Base-by-base conservation (phyloP, 1,139 yeast genomes). In the Hyphopichia fennica region DNA sequence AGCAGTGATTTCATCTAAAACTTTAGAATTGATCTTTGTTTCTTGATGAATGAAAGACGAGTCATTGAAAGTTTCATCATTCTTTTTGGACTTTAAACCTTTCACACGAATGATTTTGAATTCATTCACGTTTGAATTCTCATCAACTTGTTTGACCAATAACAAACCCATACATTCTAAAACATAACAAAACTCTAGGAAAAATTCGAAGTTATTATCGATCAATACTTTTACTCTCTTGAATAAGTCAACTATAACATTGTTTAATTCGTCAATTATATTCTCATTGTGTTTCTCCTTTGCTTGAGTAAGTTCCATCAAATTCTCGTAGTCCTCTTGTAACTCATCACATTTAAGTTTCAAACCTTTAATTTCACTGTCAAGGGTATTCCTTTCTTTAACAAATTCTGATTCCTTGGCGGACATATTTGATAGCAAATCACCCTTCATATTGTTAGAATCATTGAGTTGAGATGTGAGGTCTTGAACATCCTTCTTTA, bases 121-220 rank as follows among this genome's bases (percentile, higher is more conserved):
- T 19, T 56, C 66, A 2, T 63, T 66, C 6, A 50, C 53, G 1
- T 58, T 57, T 6, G 47, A 47, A 2, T 52, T 58, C 16, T 41
- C 54, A 41, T 49, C 51, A 38, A 50, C 50, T 35, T 77, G 79
- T 40, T 69, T 66, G 0, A 77, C 70, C 37, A 86, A 65, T 18
- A 86, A 61, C 41, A 91, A 69, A 1, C 98, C 98, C 74, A 90
- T 82, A 2, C 87, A 76, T 54, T 88, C 96, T 41, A 91, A 67
- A 2, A 87, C 67, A 41, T 77, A 69, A 52, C 87, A 81, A 41
- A 79, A 72, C 33, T 83, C 77, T 18, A 65, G 47, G 42, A 73
- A 64, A 39, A 56, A 63, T 10, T 60, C 60, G 47, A 56, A 65
- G 39, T 59, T 56, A 18, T 49, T 46, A 4, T 51, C 53, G 3